Conservation (phyloP, 2,329 filamentous ascomycete genomes). For the Aureobasidium sp. region DNA sequence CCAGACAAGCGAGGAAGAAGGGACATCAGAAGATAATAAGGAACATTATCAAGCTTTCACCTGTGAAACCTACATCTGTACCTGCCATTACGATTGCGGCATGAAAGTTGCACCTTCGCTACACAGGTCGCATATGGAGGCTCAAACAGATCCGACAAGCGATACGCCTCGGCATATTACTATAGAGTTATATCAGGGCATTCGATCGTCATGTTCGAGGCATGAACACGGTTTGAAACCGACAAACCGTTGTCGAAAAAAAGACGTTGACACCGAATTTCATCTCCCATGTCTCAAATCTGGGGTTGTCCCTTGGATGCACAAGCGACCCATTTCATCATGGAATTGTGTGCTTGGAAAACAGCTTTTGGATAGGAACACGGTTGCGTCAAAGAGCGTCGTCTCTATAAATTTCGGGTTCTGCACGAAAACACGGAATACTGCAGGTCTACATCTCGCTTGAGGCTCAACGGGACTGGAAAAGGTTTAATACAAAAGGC, state of each 20-base stretch:
- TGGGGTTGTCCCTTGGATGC: not conserved
- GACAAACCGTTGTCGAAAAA: not conserved
- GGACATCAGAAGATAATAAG: not conserved
- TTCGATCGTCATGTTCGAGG: not conserved
- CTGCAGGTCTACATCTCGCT: not conserved
- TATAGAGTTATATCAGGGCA: not conserved
- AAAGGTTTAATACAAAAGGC: not conserved
- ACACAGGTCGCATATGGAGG: not conserved
- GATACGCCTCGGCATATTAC: not conserved
- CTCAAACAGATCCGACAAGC: not conserved
- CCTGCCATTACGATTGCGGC: not conserved
- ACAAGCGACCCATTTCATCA: not conserved
- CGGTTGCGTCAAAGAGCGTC: not conserved
- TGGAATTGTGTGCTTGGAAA: not conserved
- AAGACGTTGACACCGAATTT: not conserved
- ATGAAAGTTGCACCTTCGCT: not conserved
- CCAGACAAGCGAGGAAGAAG: not conserved
- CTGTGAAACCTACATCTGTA: not conserved
- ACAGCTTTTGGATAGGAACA: not conserved
- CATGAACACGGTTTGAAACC: not conserved
- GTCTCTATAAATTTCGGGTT: not conserved
- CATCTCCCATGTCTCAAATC: not conserved
- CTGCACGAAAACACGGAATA: not conserved
- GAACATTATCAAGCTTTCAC: not conserved
- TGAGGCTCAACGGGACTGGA: not conserved